Percentiles rank a stretch among this genome's conserved stretches.
These are phyloP conservation scores for Hydnomerulius pinastri DNA, from an alignment of 768 basidiomycete genomes.

Conservation along the genomic window DNA sequence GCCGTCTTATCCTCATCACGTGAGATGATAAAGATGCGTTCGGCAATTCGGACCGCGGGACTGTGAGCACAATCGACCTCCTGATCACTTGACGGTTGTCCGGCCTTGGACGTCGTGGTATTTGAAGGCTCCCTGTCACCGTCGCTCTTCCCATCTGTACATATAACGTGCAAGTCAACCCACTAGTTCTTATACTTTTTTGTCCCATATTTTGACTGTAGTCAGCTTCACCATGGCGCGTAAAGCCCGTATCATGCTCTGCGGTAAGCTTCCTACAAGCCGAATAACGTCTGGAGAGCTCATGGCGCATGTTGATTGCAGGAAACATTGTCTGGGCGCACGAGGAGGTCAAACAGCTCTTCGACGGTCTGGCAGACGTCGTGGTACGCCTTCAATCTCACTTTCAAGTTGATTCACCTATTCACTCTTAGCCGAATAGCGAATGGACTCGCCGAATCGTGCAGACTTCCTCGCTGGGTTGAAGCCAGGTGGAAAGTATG, in stretches of 20 bases:
- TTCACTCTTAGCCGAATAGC: constrained; percentile 31
- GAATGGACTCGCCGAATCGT: constrained; percentile 60
- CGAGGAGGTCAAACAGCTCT: constrained; percentile 65
- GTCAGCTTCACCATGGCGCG: constrained; percentile 14
- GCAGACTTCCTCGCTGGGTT: constrained; percentile 69
- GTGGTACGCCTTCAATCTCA: constrained; percentile 54
- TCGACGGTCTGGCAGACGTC: constrained; percentile 70
- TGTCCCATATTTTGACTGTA: neutral
- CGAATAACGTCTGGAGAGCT: neutral
- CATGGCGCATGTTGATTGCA: constrained; percentile 23
- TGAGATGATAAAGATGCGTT: neutral
- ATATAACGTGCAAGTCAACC: neutral
- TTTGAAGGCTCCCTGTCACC: neutral
- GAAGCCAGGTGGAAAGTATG: constrained; percentile 70
- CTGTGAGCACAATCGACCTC: neutral
- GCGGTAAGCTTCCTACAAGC: constrained; percentile 26
- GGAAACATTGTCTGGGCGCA: constrained; percentile 82
- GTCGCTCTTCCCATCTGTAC: neutral
- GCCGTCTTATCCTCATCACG: no score
- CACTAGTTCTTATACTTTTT: neutral
- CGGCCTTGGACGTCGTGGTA: neutral
- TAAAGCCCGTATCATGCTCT: constrained; percentile 33
- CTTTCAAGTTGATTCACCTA: neutral
- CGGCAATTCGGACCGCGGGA: neutral
- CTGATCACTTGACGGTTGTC: neutral